phyloP scores from a whole-genome alignment of 2,329 filamentous ascomycete species.

The Trichoderma sp. region DNA sequence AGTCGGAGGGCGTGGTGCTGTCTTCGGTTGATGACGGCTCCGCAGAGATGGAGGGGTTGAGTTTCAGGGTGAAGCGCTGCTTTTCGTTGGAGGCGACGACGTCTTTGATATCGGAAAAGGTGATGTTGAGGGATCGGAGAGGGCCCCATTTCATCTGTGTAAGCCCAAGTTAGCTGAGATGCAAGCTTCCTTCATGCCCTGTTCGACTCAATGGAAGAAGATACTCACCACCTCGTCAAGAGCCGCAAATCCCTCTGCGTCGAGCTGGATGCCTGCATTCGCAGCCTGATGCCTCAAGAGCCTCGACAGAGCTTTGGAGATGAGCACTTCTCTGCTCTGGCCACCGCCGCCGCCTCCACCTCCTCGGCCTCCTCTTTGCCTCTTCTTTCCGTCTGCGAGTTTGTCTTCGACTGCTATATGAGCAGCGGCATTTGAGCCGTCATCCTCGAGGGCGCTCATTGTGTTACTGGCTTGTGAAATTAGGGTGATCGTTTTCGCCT shows the following conservation, averaged over 20 bases:
- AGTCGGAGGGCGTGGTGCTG: conserved; percentile 61
- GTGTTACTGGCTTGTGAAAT: neutral
- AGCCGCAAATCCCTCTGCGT: conserved; percentile 61
- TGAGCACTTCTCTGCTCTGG: conserved; percentile 48
- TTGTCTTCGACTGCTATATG: conserved; percentile 35
- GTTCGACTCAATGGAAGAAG: neutral
- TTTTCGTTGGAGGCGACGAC: conserved; percentile 80
- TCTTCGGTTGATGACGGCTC: conserved; percentile 34
- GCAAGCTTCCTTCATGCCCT: no score
- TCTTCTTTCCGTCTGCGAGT: conserved; percentile 29
- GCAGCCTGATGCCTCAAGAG: conserved; percentile 60
- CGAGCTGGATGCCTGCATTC: conserved; percentile 59
- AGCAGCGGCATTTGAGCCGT: conserved; percentile 15
- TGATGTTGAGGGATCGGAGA: conserved; percentile 70
- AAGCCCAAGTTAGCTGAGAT: neutral
- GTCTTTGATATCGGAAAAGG: conserved; percentile 70
- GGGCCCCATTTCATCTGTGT: conserved; percentile 57
- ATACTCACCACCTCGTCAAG: conserved; percentile 61
- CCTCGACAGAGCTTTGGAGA: conserved; percentile 58
- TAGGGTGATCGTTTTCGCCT: neutral
- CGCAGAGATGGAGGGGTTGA: conserved; percentile 59
- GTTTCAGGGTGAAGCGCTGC: conserved; percentile 82
- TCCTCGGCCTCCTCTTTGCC: conserved; percentile 38
- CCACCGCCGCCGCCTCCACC: conserved; percentile 39
- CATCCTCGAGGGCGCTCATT: conserved; percentile 22